Evolutionary conservation across 768 basidiomycete genomes (phyloP), one percentile per base, ranked within the genome.

Genomic region (Floccularia luteovirens): DNA sequence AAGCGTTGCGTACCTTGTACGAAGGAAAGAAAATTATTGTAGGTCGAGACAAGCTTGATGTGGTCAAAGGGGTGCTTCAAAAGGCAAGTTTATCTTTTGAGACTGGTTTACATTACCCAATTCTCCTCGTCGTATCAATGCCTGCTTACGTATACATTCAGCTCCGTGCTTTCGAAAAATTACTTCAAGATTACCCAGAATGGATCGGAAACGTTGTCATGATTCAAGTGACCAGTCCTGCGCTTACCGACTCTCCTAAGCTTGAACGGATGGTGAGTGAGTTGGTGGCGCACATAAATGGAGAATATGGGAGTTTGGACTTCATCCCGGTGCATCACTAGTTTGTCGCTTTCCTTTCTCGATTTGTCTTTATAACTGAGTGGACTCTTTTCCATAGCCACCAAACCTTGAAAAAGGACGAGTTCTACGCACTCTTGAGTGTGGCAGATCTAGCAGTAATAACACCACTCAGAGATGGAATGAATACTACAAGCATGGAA

Each of bases 401-500:
- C 62, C 94, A 99, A 63, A 82, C 89, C 1, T 79, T 99, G 52
- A 94, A 94, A 60, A 90, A 91, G 60, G 91, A 98, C 61, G 94
- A 99, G 58, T 99, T 96, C 60, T 97, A 97, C 61, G 94, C 91
- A 0, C 73, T 99, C 10, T 69, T 99, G 25, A 82, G 80, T 41
- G 93, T 90, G 3, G 93, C 94, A 4, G 93, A 97, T 56, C 73
- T 98, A 10, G 94, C 85, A 12, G 82, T 98, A 30, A 94, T 97
- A 59, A 97, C 94, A 0, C 90, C 92, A 1, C 72, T 97, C 5
- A 79, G 94, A 24, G 94, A 99, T 55, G 96, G 94, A 4, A 98
- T 98, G 96, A 99, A 99, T 70, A 97, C 94, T 11, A 96, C 93
- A 0, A 85, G 82, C 38, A 94, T 96, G 91, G 94, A 98, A 61